phyloP scores from a whole-genome alignment of 108 stramenopile genomes.

The Epipyxis sp. region DNA sequence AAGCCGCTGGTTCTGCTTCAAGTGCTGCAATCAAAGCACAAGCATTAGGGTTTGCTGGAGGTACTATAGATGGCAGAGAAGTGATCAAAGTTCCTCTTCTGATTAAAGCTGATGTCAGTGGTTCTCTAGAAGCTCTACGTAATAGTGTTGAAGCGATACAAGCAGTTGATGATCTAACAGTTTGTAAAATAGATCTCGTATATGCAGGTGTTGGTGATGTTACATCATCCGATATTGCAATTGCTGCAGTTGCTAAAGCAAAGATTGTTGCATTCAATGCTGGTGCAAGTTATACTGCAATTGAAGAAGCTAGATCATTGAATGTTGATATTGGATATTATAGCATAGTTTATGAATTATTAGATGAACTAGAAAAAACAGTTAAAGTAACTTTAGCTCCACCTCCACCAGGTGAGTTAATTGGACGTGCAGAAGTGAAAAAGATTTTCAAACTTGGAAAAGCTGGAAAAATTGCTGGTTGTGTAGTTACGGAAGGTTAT shows the following conservation, averaged over 20 bases:
- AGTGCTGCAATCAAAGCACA: neutral
- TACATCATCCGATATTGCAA: constrained; percentile 46
- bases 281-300: constrained; percentile 74
- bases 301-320: constrained; percentile 74
- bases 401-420: constrained; percentile 86
- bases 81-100: constrained; percentile 52
- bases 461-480: constrained; percentile 69
- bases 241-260: constrained; percentile 72
- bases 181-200: neutral
- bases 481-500: constrained; percentile 37
- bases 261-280: constrained; percentile 86
- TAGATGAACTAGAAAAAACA: constrained; percentile 76
- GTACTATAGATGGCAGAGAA: constrained; percentile 63
- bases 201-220: constrained; percentile 43
- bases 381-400: constrained; percentile 84
- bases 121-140: constrained; percentile 39
- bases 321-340: constrained; percentile 83
- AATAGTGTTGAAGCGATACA: neutral
- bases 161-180: neutral
- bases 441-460: constrained; percentile 89
- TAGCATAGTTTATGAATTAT: constrained; percentile 84
- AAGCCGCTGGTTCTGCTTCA: neutral
- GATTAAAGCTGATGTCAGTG: constrained; percentile 47
- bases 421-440: constrained; percentile 78
- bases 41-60: neutral